A percentile compares a stretch with the other conserved stretches of the same genome.
Conservation (phyloP, 2,329 filamentous ascomycete genomes). For the Huntiella abstrusa region DNA sequence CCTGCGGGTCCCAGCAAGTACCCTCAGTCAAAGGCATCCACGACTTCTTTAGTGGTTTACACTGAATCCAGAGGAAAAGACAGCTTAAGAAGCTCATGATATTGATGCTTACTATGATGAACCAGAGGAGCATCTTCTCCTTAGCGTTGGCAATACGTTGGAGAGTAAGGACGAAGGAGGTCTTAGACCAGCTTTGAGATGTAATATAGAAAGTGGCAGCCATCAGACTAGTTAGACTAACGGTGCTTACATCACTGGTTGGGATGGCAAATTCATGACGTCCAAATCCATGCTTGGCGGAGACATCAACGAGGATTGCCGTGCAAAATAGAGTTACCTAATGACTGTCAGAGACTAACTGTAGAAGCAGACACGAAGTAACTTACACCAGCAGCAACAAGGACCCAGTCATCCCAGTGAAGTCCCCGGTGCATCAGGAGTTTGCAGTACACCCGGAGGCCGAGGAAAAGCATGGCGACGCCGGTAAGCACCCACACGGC, state of each 20-base stretch:
- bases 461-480: constrained; percentile 12
- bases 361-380: background rate
- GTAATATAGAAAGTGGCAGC: constrained; percentile 4
- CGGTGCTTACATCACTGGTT: background rate
- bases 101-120: constrained; percentile 15
- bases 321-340: constrained; percentile 3
- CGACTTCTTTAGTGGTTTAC: constrained; percentile 14
- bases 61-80: constrained; percentile 16
- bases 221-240: constrained; percentile 1
- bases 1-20: constrained; percentile 13
- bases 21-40: constrained; percentile 11
- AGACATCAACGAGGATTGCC: constrained; percentile 9
- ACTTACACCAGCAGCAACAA: constrained; percentile 17
- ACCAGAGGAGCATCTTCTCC: constrained; percentile 16
- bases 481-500: constrained; percentile 9
- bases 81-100: constrained; percentile 13
- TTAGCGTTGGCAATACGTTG: constrained; percentile 15
- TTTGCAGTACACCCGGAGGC: constrained; percentile 22
- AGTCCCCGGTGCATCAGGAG: constrained; percentile 18
- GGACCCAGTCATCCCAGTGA: constrained; percentile 21
- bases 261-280: constrained; percentile 11
- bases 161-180: constrained; percentile 17
- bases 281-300: constrained; percentile 12
- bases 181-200: constrained; percentile 13
- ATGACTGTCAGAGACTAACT: background rate